Evolutionary conservation across 768 basidiomycete species (phyloP).

Genomic region (Coprinellus micaceus): DNA sequence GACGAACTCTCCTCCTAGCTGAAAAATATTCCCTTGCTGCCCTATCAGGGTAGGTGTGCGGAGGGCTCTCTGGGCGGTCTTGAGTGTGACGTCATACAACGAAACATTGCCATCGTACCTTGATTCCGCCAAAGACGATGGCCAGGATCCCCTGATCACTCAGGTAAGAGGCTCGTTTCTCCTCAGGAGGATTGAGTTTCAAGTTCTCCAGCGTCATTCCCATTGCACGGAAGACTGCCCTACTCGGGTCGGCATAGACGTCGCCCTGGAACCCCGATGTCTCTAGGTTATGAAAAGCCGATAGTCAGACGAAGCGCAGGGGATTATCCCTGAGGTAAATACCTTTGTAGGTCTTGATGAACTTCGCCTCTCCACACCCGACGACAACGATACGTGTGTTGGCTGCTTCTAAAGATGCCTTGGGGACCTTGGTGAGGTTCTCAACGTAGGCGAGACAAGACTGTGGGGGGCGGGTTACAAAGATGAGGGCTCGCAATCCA

Average conservation of each 20-base stretch:
- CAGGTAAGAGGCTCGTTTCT: conserved; percentile 46
- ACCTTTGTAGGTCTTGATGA: conserved; percentile 50
- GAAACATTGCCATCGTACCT: background rate
- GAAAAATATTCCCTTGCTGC: conserved; percentile 59
- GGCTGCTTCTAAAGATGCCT: conserved; percentile 38
- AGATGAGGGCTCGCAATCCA: background rate
- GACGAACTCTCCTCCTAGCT: conserved; percentile 63
- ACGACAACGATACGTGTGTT: conserved; percentile 43
- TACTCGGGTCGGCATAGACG: conserved; percentile 65
- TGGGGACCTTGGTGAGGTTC: conserved; percentile 39
- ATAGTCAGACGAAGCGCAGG: background rate
- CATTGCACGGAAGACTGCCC: conserved; percentile 53
- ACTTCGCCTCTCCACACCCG: conserved; percentile 57
- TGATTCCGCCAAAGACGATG: conserved; percentile 9
- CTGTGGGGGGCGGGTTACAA: no score
- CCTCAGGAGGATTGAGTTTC: conserved; percentile 39
- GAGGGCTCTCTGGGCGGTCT: conserved; percentile 28
- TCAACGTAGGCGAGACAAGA: conserved; percentile 36
- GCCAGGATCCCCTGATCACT: conserved; percentile 23
- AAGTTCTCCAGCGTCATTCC: conserved; percentile 57
- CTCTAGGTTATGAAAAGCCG: conserved; percentile 25
- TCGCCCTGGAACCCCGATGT: conserved; percentile 39
- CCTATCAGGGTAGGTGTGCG: conserved; percentile 46
- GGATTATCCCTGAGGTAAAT: conserved; percentile 1
- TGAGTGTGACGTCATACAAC: background rate